Percentiles rank a stretch among this genome's conserved stretches.
phyloP scores from a whole-genome alignment of 2,329 filamentous ascomycete genomes.

The Trichoderma sp. region DNA sequence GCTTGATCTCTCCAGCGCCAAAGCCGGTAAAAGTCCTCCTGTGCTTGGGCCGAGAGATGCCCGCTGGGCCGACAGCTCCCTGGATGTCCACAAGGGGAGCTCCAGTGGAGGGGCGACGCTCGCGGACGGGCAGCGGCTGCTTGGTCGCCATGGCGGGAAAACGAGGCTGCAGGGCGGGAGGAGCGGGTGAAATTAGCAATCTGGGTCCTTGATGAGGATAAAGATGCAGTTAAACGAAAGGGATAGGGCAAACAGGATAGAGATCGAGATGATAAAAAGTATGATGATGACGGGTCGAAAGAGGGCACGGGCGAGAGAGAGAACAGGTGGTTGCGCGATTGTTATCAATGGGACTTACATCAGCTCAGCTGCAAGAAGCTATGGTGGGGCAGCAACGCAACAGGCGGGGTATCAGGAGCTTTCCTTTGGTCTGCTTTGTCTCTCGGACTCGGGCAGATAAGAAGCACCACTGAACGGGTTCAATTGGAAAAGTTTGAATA shows the following conservation, averaged over 20 bases:
- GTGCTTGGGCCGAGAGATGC: conserved; percentile 88
- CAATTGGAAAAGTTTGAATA: neutral
- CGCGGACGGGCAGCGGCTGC: conserved; percentile 53
- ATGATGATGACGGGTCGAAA: neutral
- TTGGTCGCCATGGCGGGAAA: conserved; percentile 37
- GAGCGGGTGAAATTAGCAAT: neutral
- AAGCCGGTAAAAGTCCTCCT: conserved; percentile 97
- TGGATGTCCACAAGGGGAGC: conserved; percentile 85
- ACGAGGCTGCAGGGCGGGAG: neutral
- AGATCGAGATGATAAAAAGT: neutral
- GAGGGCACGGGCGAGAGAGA: neutral
- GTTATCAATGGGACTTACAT: conserved; percentile 10
- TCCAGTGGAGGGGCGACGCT: conserved; percentile 79
- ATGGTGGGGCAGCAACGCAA: conserved; percentile 20
- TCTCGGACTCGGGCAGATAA: neutral
- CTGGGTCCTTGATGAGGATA: neutral
- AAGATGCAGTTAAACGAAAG: neutral
- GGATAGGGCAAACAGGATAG: neutral
- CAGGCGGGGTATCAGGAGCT: conserved; percentile 21
- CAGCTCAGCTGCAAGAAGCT: conserved; percentile 21
- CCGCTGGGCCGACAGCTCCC: conserved; percentile 82
- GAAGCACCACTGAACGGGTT: neutral
- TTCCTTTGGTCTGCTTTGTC: neutral
- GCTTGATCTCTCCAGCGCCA: conserved; percentile 87
- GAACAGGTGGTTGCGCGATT: neutral